Evolutionary conservation across 179 eudicot species (phyloP), one percentile per base, ranked within the genome.

Genomic region (Spergularia azorica): DNA sequence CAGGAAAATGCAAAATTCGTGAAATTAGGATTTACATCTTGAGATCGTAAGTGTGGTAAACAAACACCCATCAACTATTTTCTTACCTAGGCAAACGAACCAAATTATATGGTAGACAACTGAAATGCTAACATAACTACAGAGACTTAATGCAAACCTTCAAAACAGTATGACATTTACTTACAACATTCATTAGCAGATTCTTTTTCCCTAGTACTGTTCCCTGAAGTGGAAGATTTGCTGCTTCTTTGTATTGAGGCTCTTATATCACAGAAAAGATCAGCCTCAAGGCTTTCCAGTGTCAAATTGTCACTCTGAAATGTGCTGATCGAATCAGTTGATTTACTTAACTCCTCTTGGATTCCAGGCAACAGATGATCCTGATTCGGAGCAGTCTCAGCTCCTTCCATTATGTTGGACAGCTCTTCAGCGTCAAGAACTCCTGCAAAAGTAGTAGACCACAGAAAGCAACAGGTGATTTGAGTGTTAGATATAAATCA

Each of bases 161-260:
- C 17, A 43, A 16, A 15, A 57, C 13, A 55, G 36, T 52, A 36
- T 1, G 56, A 76, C 66, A 66, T 46, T 14, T 61, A 81, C 97
- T 90, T 75, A 90, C 97, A 62, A 73, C 76, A 55, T 61, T 38
- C 73, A 63, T 74, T 79, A 72, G 60, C 50, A 50, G 80, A 62
- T 17, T 84, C 87, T 62, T 58, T 69, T 79, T 74, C 86, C 51
- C 54, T 67, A n/a, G 78, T 75, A 54, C 82, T 70, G 80, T 63
- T 81, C 18, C 77, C 73, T 14, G 32, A 74, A 71, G 77, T 82
- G 67, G 88, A 82, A 38, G 85, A 64, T 77, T 78, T 86, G 61
- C 90, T 82, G 60, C 90, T 83, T 83, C 85, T 93, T 85, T 95
- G 98, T 43, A 95, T 91, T 67, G 98, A 95, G 81, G 97, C 98